These are phyloP conservation scores for Cladosporium sp. DNA, from an alignment of 2,329 filamentous ascomycete genomes.

Conservation along the genomic window DNA sequence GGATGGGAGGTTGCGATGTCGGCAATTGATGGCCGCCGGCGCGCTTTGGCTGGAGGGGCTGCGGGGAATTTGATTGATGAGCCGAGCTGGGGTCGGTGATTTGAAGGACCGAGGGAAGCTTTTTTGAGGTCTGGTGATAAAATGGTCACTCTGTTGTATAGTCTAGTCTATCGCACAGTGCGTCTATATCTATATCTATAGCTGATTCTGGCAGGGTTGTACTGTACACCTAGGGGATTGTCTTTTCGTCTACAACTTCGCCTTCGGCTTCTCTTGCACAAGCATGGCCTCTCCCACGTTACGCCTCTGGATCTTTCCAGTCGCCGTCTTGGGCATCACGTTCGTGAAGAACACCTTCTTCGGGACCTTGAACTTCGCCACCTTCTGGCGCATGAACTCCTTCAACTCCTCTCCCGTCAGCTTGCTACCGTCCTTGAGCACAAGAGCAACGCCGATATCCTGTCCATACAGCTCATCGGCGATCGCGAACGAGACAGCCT, in stretches of 20 bases:
- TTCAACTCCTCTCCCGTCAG: slow-evolving; percentile 56
- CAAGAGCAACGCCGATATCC: slow-evolving; percentile 70
- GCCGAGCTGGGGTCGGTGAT: neutral
- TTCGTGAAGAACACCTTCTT: slow-evolving; percentile 81
- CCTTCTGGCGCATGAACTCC: slow-evolving; percentile 60
- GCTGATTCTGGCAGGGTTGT: too few relatives aligned
- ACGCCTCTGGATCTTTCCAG: slow-evolving; percentile 78
- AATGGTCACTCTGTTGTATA: neutral
- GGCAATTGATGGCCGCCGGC: slow-evolving; percentile 5
- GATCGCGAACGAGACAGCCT: slow-evolving; percentile 78
- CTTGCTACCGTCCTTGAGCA: slow-evolving; percentile 58
- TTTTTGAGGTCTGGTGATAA: too few relatives aligned
- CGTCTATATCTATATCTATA: neutral
- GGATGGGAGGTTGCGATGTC: slow-evolving; percentile 9
- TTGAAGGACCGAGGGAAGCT: too few relatives aligned
- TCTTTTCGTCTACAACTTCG: slow-evolving; percentile 8
- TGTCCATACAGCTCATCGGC: slow-evolving; percentile 79
- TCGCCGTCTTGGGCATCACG: slow-evolving; percentile 80
- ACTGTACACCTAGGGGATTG: too few relatives aligned
- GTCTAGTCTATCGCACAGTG: neutral
- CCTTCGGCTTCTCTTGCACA: slow-evolving; percentile 30
- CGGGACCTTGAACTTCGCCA: slow-evolving; percentile 80
- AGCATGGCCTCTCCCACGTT: slow-evolving; percentile 83
- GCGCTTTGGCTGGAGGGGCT: neutral
- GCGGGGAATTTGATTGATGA: neutral